Percentiles rank a stretch among this genome's conserved stretches.
These are phyloP conservation scores for Daedalea quercina DNA, from an alignment of 768 basidiomycete species.

Conservation along the genomic window DNA sequence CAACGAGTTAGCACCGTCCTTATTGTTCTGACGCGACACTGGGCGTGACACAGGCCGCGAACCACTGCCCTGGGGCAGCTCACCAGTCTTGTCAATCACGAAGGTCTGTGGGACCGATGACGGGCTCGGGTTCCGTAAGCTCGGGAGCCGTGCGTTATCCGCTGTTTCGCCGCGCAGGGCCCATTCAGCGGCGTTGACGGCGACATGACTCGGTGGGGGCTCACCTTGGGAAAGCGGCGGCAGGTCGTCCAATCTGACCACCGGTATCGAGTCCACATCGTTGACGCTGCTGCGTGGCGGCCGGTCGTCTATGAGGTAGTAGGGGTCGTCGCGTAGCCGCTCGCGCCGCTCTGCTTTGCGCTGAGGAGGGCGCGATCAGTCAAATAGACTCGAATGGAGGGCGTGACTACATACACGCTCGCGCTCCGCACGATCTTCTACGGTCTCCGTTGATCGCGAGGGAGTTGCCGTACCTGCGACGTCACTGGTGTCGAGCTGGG, in stretches of 20 bases:
- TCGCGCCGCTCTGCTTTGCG: conserved; percentile 70
- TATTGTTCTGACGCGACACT: neutral
- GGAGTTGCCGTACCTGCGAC: conserved; percentile 8
- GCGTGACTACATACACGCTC: conserved; percentile 43
- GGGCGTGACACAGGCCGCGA: neutral
- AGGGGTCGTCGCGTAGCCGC: conserved; percentile 80
- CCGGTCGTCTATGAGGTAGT: conserved; percentile 73
- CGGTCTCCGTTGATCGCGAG: conserved; percentile 45
- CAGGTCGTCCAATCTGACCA: conserved; percentile 76
- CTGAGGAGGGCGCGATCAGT: conserved; percentile 31
- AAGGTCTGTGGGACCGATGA: conserved; percentile 38
- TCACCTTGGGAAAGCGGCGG: conserved; percentile 35
- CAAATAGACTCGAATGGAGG: neutral
- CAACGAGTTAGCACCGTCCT: conserved; percentile 5
- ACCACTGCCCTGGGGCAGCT: conserved; percentile 69
- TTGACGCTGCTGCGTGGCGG: conserved; percentile 25
- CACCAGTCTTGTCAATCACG: conserved; percentile 71
- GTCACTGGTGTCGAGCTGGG: conserved; percentile 7
- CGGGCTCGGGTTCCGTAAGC: conserved; percentile 14
- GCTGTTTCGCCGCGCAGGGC: conserved; percentile 8
- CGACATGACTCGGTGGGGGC: neutral
- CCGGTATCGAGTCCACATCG: conserved; percentile 89
- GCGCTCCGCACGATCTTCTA: conserved; percentile 51
- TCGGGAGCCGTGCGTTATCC: conserved; percentile 16
- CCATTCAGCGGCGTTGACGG: neutral